Evolutionary conservation across 2,329 filamentous ascomycete genomes (phyloP), one percentile per base, ranked within the genome.

Genomic region (Hymenoscyphus occultus): DNA sequence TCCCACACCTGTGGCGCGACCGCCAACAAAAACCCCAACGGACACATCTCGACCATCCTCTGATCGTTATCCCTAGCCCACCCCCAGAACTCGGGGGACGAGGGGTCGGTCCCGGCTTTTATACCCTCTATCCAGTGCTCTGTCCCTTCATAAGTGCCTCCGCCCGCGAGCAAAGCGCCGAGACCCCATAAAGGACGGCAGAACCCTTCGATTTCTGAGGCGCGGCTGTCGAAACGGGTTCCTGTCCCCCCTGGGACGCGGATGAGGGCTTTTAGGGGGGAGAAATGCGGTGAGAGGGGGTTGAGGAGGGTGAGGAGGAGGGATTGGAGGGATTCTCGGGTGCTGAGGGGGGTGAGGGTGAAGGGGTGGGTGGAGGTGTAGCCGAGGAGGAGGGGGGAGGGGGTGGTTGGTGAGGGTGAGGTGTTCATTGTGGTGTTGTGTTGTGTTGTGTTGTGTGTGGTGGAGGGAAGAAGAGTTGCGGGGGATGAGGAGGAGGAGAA

Each of bases 41-140:
- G 90, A 73, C 90, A 93, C 83, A 92, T 91, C 75, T 94, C 91
- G 2, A 93, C 91, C 91, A 93, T 93, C 32, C 90, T 81, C 79
- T 93, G 90, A 73, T 93, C 91, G 64, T 89, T 87, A 73, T 93
- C 90, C 69, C 87, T 83, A 68, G 91, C 89, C 64, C 85, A 87
- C 0, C 90, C 90, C 90, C 90, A 94, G 72, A 88, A 93, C 76
- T 93, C 90, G 0, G 84, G 81, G 65, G 80, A 85, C 56, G 86
- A 81, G 0, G 90, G 90, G 71, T 93, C 86, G 0, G 89, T 92
- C 0, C 90, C 91, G 39, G 86, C 82, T 68, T 86, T 85, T 64
- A 93, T 80, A 3, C 90, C 90, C 67, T 90, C 82, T 42, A 91
- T 83, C 84, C 89, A 92, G 76, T 84, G 85, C 62, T 85, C 78